Base-by-base conservation (phyloP, 176 grass and related monocot species). In the Cymbopogon citratus region DNA sequence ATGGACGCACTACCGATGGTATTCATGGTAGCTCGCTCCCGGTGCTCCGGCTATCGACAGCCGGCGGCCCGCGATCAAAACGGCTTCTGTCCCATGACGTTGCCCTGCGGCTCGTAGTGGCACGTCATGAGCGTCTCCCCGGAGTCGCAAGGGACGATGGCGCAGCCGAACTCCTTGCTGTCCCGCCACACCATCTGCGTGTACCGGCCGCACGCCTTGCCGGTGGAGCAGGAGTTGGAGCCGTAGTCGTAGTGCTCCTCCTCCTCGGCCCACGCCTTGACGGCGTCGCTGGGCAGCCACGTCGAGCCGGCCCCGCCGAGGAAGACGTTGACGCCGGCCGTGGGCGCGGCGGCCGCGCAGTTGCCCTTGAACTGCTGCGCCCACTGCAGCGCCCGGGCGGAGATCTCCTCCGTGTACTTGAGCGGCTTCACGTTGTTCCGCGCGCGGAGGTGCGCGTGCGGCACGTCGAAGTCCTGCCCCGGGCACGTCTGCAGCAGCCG, bases 241-340 rank as follows among this genome's bases (percentile, higher is more conserved):
- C 9, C 19, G 85, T 77, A 80, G 75, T 85, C 79, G 83, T 83
- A 88, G 88, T 82, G 62, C 52, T 75, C 18, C 28, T 80, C 34
- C 85, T 93, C 85, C 79, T 66, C 68, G 7, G 80, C 85, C 85
- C 91, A 93, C 45, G 82, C 83, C 6, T 85, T 38, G 29, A 90
- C 88, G 27, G 88, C 91, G 75, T 93, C 88, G 73, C 78, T 87
- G 57, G 88, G 88, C 69, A 75, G 74, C 85, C 85, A 85, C 3
- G 19, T 35, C 64, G 8, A 5, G 18, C 80, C 88, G 3, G 82
- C 77, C 6, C 5, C 9, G 29, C 88, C 88, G 25, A 67, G 72
- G 79, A 93, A 93, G 28, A 93, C 86, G 88, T 93, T 93, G 45
- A 89, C 36, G 13, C 82, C 82, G 13, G 40, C 6, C 1, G 28